phyloP scores from a whole-genome alignment of 2,329 filamentous ascomycete genomes.

The Diaporthe destruens region DNA sequence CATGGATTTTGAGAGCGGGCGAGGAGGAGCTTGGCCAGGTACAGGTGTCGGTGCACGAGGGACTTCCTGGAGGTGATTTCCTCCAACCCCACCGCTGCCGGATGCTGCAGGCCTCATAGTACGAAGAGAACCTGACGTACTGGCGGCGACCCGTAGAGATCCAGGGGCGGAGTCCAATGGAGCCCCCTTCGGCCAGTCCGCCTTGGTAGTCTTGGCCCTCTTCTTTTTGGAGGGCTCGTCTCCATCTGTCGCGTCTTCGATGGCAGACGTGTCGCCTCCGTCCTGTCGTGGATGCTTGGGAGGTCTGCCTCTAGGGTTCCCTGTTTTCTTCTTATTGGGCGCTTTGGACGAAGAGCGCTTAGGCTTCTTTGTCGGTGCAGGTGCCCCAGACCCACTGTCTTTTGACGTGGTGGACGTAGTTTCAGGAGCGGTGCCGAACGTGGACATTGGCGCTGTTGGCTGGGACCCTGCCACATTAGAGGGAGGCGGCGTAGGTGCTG shows the following conservation, averaged over 20 bases:
- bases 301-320: slow-evolving; percentile 68
- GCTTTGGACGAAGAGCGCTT: slow-evolving; percentile 73
- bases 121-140: slow-evolving; percentile 88
- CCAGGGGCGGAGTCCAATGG: slow-evolving; percentile 81
- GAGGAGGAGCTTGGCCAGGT: slow-evolving; percentile 60
- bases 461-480: slow-evolving; percentile 29
- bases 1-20: slow-evolving; percentile 46
- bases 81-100: slow-evolving; percentile 53
- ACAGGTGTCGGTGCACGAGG: slow-evolving; percentile 83
- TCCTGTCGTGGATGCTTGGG: slow-evolving; percentile 64
- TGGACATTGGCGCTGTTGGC: slow-evolving; percentile 40
- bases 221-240: slow-evolving; percentile 74
- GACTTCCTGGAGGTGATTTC: slow-evolving; percentile 75
- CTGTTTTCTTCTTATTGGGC: slow-evolving; percentile 64
- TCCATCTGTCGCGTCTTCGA: slow-evolving; percentile 75
- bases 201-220: slow-evolving; percentile 82
- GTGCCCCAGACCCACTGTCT: slow-evolving; percentile 46
- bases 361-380: slow-evolving; percentile 50
- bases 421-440: slow-evolving; percentile 40
- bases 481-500: slow-evolving; percentile 42
- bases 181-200: slow-evolving; percentile 65
- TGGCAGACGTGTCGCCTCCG: slow-evolving; percentile 77
- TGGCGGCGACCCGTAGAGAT: slow-evolving; percentile 89
- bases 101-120: slow-evolving; percentile 79
- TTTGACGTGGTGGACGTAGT: slow-evolving; percentile 43